Base-by-base conservation (phyloP, 2,329 filamentous ascomycete species). In the Moelleriella libera region DNA sequence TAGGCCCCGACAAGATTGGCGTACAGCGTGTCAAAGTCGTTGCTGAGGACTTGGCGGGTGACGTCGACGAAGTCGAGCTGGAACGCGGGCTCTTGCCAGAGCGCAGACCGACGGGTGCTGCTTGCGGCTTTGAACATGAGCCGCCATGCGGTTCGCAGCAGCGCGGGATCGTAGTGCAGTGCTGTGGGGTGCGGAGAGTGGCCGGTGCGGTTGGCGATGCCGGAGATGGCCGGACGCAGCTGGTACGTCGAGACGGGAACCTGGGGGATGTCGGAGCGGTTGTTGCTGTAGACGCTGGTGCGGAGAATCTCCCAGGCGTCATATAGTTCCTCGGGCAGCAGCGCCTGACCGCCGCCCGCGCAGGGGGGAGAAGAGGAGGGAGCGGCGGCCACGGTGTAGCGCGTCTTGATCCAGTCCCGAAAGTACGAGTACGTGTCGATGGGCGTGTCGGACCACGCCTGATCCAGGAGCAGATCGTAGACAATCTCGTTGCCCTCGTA, bases 401-500 rank as follows among this genome's bases (percentile, higher is more conserved):
- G 63, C 4, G 56, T 59, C 0, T 56, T 55, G 2, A 68, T 68
- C 71, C 71, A 75, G 45, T 63, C 51, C 14, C 60, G 56, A 49
- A 75, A 75, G 54, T 75, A 76, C 1, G 48, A 30, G 4, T 57
- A 48, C 0, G 68, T 70, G 44, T 74, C 60, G 43, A 75, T 66
- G 1, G 71, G 63, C 0, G 54, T 55, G 6, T 43, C 41, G 1
- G 62, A 64, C 72, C 72, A 76, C 3, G 69, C 71, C 53, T 75
- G 72, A 48, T 72, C 68, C 1, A 76, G 61, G 0, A 75, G 60
- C 1, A 75, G 55, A 47, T 70, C 66, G 53, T 75, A 75, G 48
- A 75, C 62, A 49, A 76, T 67, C 47, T 75, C 71, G 50, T 75
- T 75, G 14, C 71, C 71, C 51, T 73, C 71, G 51, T 74, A 70